Conservation (phyloP, 768 basidiomycete genomes). For the Tylopilus plumbeoviolaceoides region DNA sequence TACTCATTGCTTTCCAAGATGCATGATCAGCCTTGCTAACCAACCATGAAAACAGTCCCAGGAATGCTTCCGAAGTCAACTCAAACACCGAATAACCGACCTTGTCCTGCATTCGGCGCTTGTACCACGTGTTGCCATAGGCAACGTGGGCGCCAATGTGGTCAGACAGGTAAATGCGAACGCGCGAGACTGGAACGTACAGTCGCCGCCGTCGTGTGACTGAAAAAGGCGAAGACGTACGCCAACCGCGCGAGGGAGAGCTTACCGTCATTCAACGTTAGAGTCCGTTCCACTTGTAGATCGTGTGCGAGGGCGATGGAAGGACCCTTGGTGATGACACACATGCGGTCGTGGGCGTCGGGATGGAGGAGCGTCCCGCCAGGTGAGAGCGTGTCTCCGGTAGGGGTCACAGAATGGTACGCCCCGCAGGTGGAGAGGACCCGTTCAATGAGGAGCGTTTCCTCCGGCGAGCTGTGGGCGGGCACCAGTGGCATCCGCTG, state of each 20-base stretch:
- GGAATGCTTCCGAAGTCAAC: slow-evolving; percentile 8
- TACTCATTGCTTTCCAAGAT: too few relatives aligned
- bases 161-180: slow-evolving; percentile 14
- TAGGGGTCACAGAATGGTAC: slow-evolving; percentile 3
- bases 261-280: neutral
- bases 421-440: slow-evolving; percentile 10
- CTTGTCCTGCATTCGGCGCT: too few relatives aligned
- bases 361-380: slow-evolving; percentile 6
- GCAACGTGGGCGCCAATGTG: slow-evolving; percentile 4
- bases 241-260: slow-evolving; percentile 4
- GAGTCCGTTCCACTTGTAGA: slow-evolving; percentile 10
- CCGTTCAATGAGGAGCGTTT: slow-evolving; percentile 12
- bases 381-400: neutral
- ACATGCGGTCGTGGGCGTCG: slow-evolving; percentile 10
- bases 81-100: slow-evolving; percentile 13
- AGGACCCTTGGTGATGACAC: neutral
- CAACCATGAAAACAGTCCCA: too few relatives aligned
- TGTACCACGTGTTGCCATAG: too few relatives aligned
- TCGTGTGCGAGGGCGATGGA: neutral
- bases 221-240: too few relatives aligned
- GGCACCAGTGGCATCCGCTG: slow-evolving; percentile 3
- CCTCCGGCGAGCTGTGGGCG: neutral
- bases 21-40: too few relatives aligned
- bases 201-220: slow-evolving; percentile 3
- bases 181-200: slow-evolving; percentile 11